phyloP scores from a whole-genome alignment of 352 stramenopile species.

The Phytophthora lateralis region DNA sequence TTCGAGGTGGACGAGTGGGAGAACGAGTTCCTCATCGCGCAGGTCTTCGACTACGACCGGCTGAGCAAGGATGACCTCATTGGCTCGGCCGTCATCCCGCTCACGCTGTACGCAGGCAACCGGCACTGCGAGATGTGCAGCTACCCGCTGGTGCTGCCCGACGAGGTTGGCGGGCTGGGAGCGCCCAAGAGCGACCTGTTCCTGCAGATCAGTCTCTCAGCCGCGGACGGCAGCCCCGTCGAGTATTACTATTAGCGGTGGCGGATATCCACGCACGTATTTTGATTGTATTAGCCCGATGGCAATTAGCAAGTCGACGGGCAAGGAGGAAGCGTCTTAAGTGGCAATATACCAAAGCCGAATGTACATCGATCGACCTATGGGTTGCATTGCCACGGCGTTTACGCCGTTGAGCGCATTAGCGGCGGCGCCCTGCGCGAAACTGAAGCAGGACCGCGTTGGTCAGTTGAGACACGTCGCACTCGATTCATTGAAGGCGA shows the following conservation, averaged over 20 bases:
- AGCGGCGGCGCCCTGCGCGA: neutral
- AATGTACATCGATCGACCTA: neutral
- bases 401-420: too few relatives aligned
- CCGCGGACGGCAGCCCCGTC: slow-evolving; percentile 52
- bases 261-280: slow-evolving; percentile 2
- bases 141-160: slow-evolving; percentile 71
- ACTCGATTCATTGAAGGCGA: slow-evolving; percentile 12
- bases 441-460: neutral
- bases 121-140: slow-evolving; percentile 71
- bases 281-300: slow-evolving; percentile 31
- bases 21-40: slow-evolving; percentile 64
- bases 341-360: slow-evolving; percentile 11
- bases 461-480: slow-evolving; percentile 14
- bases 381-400: neutral
- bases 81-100: slow-evolving; percentile 66
- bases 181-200: slow-evolving; percentile 62
- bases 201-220: slow-evolving; percentile 66
- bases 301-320: neutral
- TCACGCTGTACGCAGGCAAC: slow-evolving; percentile 61
- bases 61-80: slow-evolving; percentile 76
- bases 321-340: neutral
- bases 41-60: slow-evolving; percentile 79
- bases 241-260: slow-evolving; percentile 46
- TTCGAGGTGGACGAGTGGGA: slow-evolving; percentile 69
- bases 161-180: slow-evolving; percentile 51